These are phyloP conservation scores for Komagataella pastoris DNA, from an alignment of 805 yeast genomes.

Conservation along the genomic window DNA sequence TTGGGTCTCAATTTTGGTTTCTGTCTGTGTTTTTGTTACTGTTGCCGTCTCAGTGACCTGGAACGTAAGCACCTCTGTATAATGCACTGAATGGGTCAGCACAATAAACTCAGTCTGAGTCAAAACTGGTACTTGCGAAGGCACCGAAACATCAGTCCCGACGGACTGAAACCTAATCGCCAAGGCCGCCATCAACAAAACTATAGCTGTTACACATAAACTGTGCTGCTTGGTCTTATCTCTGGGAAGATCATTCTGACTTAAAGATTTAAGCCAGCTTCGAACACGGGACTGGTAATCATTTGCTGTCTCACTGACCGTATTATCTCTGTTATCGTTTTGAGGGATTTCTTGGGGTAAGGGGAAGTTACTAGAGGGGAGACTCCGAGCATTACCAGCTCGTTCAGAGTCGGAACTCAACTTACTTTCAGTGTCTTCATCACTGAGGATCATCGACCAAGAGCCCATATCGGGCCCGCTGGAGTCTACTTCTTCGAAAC, in stretches of 20 bases:
- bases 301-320: not conserved
- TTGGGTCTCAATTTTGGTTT: not conserved
- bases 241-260: not conserved
- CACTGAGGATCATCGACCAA: not conserved
- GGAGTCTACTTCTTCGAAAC: not conserved
- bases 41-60: not conserved
- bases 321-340: not conserved
- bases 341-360: not conserved
- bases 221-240: not conserved
- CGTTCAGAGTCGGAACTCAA: not conserved
- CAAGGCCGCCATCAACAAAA: not conserved
- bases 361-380: not conserved
- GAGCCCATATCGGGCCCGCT: not conserved
- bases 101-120: not conserved
- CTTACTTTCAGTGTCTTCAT: not conserved
- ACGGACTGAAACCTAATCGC: not conserved
- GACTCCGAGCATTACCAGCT: not conserved
- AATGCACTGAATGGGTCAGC: not conserved
- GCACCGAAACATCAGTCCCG: not conserved
- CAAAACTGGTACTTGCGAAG: not conserved
- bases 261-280: not conserved
- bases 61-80: constrained; percentile 3
- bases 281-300: not conserved
- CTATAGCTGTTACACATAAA: not conserved
- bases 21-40: not conserved